A percentile compares a stretch with the other conserved stretches of the same genome.
Evolutionary conservation across 768 basidiomycete genomes (phyloP).

Genomic region (Trametes villosa): DNA sequence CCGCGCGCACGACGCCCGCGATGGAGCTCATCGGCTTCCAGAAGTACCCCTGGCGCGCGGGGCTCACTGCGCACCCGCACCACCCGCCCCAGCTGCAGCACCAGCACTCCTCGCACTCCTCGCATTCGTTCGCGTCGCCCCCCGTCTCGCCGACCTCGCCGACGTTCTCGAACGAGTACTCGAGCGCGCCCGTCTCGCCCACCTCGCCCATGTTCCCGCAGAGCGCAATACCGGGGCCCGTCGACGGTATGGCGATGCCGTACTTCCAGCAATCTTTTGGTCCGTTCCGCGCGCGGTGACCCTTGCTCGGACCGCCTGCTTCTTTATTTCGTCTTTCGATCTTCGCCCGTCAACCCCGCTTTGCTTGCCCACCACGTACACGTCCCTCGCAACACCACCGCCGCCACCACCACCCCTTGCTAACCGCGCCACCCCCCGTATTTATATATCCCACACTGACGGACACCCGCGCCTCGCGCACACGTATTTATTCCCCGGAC

Average conservation of each 20-base stretch:
- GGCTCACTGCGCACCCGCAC: slow-evolving; percentile 29
- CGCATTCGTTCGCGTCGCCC: too few species aligned
- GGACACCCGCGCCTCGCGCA: slow-evolving; percentile 16
- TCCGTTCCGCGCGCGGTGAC: slow-evolving; percentile 7
- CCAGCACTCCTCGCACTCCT: slow-evolving; percentile 31
- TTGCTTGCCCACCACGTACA: too few species aligned
- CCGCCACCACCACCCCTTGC: background rate
- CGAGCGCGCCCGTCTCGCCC: slow-evolving; percentile 22
- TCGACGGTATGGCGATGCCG: slow-evolving; percentile 13
- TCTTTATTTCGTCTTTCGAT: background rate
- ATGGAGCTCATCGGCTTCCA: slow-evolving; percentile 62
- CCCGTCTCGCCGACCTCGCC: too few species aligned
- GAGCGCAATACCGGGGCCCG: background rate
- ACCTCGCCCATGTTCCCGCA: slow-evolving; percentile 15
- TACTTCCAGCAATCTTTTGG: slow-evolving; percentile 12
- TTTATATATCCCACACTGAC: slow-evolving; percentile 17
- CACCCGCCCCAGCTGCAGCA: slow-evolving; percentile 24
- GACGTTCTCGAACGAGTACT: too few species aligned
- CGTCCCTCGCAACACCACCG: background rate
- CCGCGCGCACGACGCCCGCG: slow-evolving; percentile 53
- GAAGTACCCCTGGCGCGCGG: slow-evolving; percentile 39
- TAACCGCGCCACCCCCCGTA: slow-evolving; percentile 16
- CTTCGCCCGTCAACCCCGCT: too few species aligned
- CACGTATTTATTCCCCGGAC: slow-evolving; percentile 20
- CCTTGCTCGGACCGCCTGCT: background rate